These are phyloP conservation scores for Cardamine occulta DNA, from an alignment of 345 rosid genomes.

Conservation along the genomic window DNA sequence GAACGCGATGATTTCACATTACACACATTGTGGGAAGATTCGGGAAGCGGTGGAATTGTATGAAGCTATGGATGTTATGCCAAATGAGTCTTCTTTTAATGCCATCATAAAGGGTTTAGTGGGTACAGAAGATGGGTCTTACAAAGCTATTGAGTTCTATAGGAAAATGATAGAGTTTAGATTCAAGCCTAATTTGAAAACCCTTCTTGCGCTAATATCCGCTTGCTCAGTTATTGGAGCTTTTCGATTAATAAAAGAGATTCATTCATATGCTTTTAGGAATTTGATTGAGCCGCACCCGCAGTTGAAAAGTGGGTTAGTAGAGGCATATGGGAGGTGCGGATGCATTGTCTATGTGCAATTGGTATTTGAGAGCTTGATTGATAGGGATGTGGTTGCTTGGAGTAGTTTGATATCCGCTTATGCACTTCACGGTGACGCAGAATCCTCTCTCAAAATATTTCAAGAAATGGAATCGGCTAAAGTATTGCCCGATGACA, in stretches of 20 bases:
- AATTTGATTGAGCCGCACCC: conserved; percentile 50
- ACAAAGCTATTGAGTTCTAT: conserved; percentile 54
- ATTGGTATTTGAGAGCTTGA: conserved; percentile 47
- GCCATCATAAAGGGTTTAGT: conserved; percentile 53
- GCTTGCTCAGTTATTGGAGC: conserved; percentile 52
- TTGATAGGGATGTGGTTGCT: conserved; percentile 61
- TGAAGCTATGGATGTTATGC: conserved; percentile 54
- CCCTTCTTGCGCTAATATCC: conserved; percentile 61
- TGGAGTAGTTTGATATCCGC: conserved; percentile 75
- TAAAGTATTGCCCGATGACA: conserved; percentile 56
- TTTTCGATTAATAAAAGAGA: conserved; percentile 54
- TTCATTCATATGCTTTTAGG: conserved; percentile 60
- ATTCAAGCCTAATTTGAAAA: conserved; percentile 60
- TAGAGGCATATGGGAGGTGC: conserved; percentile 65
- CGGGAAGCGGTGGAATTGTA: conserved; percentile 49
- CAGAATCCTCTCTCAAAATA: conserved; percentile 49
- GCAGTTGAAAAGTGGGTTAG: conserved; percentile 59
- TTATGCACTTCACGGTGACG: conserved; percentile 68
- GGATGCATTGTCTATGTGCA: conserved; percentile 51
- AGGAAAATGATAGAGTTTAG: conserved; percentile 53
- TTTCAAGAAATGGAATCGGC: conserved; percentile 62
- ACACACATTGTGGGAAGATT: conserved; percentile 45
- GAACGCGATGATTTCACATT: conserved; percentile 62
- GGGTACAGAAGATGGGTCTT: conserved; percentile 51
- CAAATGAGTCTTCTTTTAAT: conserved; percentile 59